phyloP scores from a whole-genome alignment of 164 flowering plant genomes.

The Tinospora cordifolia region DNA sequence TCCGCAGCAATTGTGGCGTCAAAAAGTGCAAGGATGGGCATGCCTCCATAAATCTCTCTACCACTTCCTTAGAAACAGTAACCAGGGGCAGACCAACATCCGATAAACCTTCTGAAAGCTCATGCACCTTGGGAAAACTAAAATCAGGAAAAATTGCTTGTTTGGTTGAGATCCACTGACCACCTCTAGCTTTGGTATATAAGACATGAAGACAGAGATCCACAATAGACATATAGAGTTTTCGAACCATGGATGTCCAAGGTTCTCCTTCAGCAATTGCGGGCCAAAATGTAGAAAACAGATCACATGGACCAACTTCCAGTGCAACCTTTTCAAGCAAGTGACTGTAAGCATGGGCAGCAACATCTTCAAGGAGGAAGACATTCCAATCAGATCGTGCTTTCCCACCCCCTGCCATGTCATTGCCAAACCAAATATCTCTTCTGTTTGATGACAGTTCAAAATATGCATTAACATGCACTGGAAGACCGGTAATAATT shows the following conservation, averaged over 20 bases:
- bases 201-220: conserved; percentile 63
- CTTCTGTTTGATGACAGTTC: conserved; percentile 93
- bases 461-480: conserved; percentile 90
- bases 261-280: conserved; percentile 48
- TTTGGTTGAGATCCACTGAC: conserved; percentile 88
- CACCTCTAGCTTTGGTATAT: conserved; percentile 84
- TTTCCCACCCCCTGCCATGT: conserved; percentile 98
- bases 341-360: conserved; percentile 84
- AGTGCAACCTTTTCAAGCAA: conserved; percentile 68
- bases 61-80: conserved; percentile 47
- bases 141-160: conserved; percentile 90
- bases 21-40: conserved; percentile 70
- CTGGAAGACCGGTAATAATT: conserved; percentile 80
- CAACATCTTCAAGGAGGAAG: conserved; percentile 78
- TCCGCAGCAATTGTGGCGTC: conserved; percentile 67
- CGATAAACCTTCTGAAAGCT: conserved; percentile 66
- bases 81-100: conserved; percentile 76
- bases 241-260: conserved; percentile 78
- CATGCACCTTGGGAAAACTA: conserved; percentile 45
- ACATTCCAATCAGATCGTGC: conserved; percentile 91
- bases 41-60: conserved; percentile 57
- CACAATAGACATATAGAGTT: conserved; percentile 52
- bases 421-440: conserved; percentile 97
- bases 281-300: conserved; percentile 84
- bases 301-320: conserved; percentile 69